Conservation (phyloP, 768 basidiomycete species). For the Amanita muscaria region DNA sequence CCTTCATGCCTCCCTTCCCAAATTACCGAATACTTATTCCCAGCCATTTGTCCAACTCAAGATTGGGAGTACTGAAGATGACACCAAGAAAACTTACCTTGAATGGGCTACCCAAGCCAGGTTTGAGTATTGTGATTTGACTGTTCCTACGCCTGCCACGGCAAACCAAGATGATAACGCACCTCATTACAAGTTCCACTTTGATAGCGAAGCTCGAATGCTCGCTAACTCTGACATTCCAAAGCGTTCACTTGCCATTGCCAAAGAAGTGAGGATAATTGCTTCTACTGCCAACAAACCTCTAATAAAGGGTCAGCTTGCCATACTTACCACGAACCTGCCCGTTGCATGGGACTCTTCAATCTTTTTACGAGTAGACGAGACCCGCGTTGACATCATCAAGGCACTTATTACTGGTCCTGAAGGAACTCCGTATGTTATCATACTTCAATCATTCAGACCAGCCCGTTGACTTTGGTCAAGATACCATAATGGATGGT, state of each 20-base stretch:
- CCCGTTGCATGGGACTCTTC: slow-evolving; percentile 96
- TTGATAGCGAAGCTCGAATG: slow-evolving; percentile 77
- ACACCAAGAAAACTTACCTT: slow-evolving; percentile 59
- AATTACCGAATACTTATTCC: slow-evolving; percentile 44
- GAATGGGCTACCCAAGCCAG: slow-evolving; percentile 77
- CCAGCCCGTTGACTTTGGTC: neutral
- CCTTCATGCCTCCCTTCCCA: slow-evolving; percentile 68
- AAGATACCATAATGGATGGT: slow-evolving; percentile 94
- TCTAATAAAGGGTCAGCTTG: slow-evolving; percentile 46
- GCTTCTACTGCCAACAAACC: neutral
- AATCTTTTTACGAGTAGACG: slow-evolving; percentile 88
- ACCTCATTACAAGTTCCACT: slow-evolving; percentile 77
- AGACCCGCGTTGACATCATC: slow-evolving; percentile 84
- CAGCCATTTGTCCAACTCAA: slow-evolving; percentile 29
- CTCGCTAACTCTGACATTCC: slow-evolving; percentile 80
- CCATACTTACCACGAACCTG: slow-evolving; percentile 86
- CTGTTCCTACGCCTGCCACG: slow-evolving; percentile 29
- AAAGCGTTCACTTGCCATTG: slow-evolving; percentile 87
- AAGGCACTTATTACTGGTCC: slow-evolving; percentile 91
- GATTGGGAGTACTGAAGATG: slow-evolving; percentile 56
- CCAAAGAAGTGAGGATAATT: slow-evolving; percentile 63
- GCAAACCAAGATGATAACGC: slow-evolving; percentile 33
- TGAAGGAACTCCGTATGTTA: slow-evolving; percentile 81
- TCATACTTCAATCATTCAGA: neutral
- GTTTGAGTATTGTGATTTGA: slow-evolving; percentile 90